Base-by-base conservation (phyloP, 1,284 basidiomycete species). In the Ganoderma boninense region DNA sequence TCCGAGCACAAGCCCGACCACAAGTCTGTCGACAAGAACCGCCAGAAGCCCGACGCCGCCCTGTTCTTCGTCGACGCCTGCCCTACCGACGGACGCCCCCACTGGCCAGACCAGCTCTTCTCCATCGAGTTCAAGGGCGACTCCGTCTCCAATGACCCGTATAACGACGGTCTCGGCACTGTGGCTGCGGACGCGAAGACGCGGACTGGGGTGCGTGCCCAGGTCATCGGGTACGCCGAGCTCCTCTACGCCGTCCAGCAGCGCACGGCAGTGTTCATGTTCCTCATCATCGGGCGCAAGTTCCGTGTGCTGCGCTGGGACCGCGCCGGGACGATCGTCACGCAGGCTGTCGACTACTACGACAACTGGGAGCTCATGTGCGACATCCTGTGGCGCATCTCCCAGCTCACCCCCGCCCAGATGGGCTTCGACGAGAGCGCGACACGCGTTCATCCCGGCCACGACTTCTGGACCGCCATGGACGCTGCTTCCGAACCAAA, bases 321-420 rank as follows among this genome's bases (percentile, higher is more conserved):
- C 29, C 61, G 62, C 0, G 64, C 67, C 2, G 70, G 70, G 0
- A 46, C 57, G 0, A 42, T 69, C 40, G 46, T 65, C 54, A 69
- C 67, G 4, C 1, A 14, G 16, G 13, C 54, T 2, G 4, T 64
- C 42, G 67, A 73, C 71, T 73, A 73, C 63, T 32, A 18, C 43
- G 57, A 62, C 0, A 7, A 66, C 4, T 65, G 60, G 43, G 38
- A 67, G 7, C 16, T 65, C 40, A 35, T 69, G 32, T 65, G 56
- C 44, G 65, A 70, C 26, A 40, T 73, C 56, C 59, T 70, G 70
- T 35, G 76, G 77, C 49, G 79, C 75, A 57, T 74, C 68, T 29
- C 70, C 74, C 54, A 76, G 76, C 66, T 69, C 73, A 40, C 72
- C 78, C 40, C 78, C 78, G 64, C 78, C 74, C 67, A 79, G 76